These are phyloP conservation scores for Hanseniaspora jakobsenii DNA, from an alignment of 805 yeast genomes.

Conservation along the genomic window DNA sequence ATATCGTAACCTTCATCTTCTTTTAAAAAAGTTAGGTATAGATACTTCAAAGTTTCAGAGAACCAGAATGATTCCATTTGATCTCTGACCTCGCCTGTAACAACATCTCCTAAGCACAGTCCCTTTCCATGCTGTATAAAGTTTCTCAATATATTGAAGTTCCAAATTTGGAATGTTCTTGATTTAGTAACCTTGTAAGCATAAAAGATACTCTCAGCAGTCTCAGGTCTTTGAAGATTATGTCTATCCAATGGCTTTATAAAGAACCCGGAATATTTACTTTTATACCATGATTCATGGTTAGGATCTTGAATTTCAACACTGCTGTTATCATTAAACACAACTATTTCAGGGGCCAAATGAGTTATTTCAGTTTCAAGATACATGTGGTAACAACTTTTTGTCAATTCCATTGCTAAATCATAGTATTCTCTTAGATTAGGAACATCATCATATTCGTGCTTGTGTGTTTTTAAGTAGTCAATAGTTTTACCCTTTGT, in stretches of 20 bases:
- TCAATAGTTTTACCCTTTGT: slow-evolving; percentile 53
- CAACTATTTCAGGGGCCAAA: slow-evolving; percentile 77
- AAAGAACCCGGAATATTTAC: slow-evolving; percentile 41
- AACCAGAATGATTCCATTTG: slow-evolving; percentile 90
- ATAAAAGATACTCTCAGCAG: slow-evolving; percentile 77
- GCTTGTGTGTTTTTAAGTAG: slow-evolving; percentile 37
- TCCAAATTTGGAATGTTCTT: slow-evolving; percentile 75
- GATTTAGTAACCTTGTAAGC: slow-evolving; percentile 72
- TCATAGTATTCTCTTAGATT: slow-evolving; percentile 50
- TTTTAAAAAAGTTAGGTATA: slow-evolving; percentile 67
- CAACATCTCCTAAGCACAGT: slow-evolving; percentile 52
- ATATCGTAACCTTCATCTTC: slow-evolving; percentile 41
- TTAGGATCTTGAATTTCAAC: slow-evolving; percentile 17
- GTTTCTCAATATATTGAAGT: slow-evolving; percentile 68
- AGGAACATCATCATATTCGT: slow-evolving; percentile 44
- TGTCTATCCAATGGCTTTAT: slow-evolving; percentile 67
- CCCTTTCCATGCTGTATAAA: slow-evolving; percentile 52
- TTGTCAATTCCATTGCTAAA: slow-evolving; percentile 61
- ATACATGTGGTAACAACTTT: slow-evolving; percentile 78
- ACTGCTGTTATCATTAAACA: slow-evolving; percentile 39
- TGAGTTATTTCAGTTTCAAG: slow-evolving; percentile 59
- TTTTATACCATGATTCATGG: slow-evolving; percentile 24
- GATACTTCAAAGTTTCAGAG: slow-evolving; percentile 82
- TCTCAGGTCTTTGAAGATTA: slow-evolving; percentile 85
- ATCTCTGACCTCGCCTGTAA: slow-evolving; percentile 45